phyloP scores from a whole-genome alignment of 495 filamentous ascomycete species.

The Penicillium macrosclerotiorum region DNA sequence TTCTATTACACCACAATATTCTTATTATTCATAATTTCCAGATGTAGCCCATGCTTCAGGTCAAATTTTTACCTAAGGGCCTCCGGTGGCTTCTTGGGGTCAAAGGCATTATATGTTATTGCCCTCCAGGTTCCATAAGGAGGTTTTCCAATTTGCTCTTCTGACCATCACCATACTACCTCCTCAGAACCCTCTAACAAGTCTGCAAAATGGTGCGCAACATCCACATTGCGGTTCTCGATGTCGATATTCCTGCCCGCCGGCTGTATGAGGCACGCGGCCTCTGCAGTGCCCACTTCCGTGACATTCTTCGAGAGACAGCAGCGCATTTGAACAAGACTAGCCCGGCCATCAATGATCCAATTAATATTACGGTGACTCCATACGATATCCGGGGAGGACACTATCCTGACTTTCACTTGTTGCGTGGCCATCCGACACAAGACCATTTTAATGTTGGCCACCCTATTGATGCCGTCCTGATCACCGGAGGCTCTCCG shows the following conservation, averaged over 20 bases:
- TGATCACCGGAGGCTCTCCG: conserved; percentile 34
- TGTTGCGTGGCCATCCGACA: conserved; percentile 14
- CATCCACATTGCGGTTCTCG: conserved; percentile 34
- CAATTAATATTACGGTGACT: conserved; percentile 26
- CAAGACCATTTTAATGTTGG: conserved; percentile 10
- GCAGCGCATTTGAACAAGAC: conserved; percentile 25
- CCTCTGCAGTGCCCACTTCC: conserved; percentile 35
- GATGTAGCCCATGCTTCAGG: background rate
- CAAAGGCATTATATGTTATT: too few relatives aligned
- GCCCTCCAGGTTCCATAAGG: too few relatives aligned
- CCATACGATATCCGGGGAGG: conserved; percentile 34
- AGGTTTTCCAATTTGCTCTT: background rate
- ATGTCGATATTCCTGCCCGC: conserved; percentile 33
- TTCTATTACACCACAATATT: conserved; percentile 11
- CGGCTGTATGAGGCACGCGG: conserved; percentile 30
- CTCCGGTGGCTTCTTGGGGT: conserved; percentile 3
- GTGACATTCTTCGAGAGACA: conserved; percentile 29
- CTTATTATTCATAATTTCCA: conserved; percentile 14
- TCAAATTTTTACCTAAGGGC: conserved; percentile 17
- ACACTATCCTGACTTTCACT: conserved; percentile 25
- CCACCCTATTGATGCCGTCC: conserved; percentile 29
- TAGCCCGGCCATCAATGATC: conserved; percentile 6
- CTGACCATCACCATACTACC: background rate
- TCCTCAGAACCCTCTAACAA: background rate
- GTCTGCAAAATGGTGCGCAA: conserved; percentile 19